Evolutionary conservation across 768 basidiomycete species (phyloP), one percentile per base, ranked within the genome.

Genomic region (Collybiopsis luxurians): DNA sequence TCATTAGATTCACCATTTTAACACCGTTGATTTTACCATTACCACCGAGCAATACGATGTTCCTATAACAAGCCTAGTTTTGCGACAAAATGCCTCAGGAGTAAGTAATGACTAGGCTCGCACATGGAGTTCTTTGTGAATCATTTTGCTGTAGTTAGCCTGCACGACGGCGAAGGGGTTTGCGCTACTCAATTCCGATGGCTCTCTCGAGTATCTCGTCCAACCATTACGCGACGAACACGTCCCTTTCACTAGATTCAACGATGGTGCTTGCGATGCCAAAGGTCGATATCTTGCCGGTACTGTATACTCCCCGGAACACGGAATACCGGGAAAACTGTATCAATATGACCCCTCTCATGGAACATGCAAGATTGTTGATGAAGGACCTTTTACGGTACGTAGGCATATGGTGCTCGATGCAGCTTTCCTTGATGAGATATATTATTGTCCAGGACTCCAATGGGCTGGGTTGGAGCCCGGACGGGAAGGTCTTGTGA

Each of bases 241-340:
- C 36, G 61, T 63, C 11, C 67, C 72, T 2, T 71, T 79, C 59
- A 81, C 78, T 27, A 78, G 87, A 42, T 86, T 89, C 71, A 87
- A 89, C 69, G 87, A 88, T 62, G 87, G 86, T 34, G 85, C 76
- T 2, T 89, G 87, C 64, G 86, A 87, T 63, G 76, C 71, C 56
- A 71, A 76, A 61, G 87, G 87, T 5, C 78, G 85, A 40, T 87
- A 83, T 66, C 81, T 87, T 61, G 83, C 84, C 23, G 87, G 86
- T n/a, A 84, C 86, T 0, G 66, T 87, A 49, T 78, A 71, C 60
- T 82, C 79, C 52, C 70, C 75, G 61, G 74, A 78, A 48, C 75
- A 74, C 48, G 71, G 67, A 23, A 73, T 86, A 47, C 76, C 81
- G 3, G 86, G 86, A 10, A 74, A 77, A 59, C 69, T 89, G 34